phyloP scores from a whole-genome alignment of 1,284 basidiomycete genomes.

The Rhodotorula sp. region DNA sequence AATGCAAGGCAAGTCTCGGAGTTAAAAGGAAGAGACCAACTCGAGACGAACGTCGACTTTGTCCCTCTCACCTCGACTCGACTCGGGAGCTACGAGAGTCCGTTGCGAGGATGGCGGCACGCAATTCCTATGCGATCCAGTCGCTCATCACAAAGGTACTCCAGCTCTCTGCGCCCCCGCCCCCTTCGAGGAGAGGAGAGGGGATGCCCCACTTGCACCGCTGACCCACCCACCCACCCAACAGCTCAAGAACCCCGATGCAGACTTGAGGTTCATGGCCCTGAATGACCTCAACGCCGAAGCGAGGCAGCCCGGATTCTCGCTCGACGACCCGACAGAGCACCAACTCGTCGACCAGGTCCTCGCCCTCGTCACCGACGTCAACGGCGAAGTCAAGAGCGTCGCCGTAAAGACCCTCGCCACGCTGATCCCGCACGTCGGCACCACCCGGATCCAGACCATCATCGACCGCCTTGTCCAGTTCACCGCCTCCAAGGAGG shows the following conservation, averaged over 20 bases:
- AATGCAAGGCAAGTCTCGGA: background rate
- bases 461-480: slow-evolving; percentile 82
- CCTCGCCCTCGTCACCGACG: slow-evolving; percentile 57
- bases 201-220: background rate
- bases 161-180: background rate
- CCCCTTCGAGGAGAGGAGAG: background rate
- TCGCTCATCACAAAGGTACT: background rate
- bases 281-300: slow-evolving; percentile 86
- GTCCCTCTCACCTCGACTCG: background rate
- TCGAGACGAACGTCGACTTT: background rate
- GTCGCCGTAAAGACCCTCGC: slow-evolving; percentile 90
- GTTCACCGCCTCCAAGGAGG: slow-evolving; percentile 76
- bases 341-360: slow-evolving; percentile 42
- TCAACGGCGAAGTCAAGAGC: slow-evolving; percentile 97
- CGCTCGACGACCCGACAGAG: slow-evolving; percentile 65
- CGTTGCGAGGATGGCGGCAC: background rate
- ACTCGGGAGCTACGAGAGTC: no score
- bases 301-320: slow-evolving; percentile 57
- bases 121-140: slow-evolving; percentile 1
- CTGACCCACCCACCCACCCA: no score
- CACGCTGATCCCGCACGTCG: slow-evolving; percentile 79
- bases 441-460: slow-evolving; percentile 73
- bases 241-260: slow-evolving; percentile 50
- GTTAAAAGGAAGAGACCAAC: background rate
- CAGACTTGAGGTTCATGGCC: slow-evolving; percentile 69